Base-by-base conservation (phyloP, 2,329 filamentous ascomycete genomes). In the Colletotrichum horii region DNA sequence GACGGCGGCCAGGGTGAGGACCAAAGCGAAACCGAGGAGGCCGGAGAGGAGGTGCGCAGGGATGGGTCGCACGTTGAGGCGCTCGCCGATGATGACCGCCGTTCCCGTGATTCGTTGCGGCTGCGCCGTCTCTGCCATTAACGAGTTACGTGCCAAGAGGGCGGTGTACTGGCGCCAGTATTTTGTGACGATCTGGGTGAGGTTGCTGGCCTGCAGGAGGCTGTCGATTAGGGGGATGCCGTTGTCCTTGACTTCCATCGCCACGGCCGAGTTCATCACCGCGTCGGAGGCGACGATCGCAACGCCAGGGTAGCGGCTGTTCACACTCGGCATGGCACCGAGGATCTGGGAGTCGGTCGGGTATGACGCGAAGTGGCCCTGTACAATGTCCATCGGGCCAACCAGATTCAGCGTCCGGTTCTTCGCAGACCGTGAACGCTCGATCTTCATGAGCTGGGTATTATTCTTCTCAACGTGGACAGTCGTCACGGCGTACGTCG, bases 161-260 rank as follows among this genome's bases (percentile, higher is more conserved):
- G 83, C 82, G 0, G 83, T 79, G 60, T 83, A 84, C 67, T 85
- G 84, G 16, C 79, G 76, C 67, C 80, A 86, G 60, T 85, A 85
- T 15, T 79, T 79, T 11, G 79, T 75, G 2, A 79, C 78, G 9
- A 86, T 74, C 4, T 71, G 64, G 15, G 78, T 72, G 28, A 86
- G 69, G 4, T 77, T 79, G 7, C 67, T 67, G 0, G 77, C 38
- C 4, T 83, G 78, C 6, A 82, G 66, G 2, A 85, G 77, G 4
- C 76, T 77, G 3, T 78, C 79, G 2, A 82, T 70, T 15, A 78
- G 62, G 1, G 80, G 79, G 1, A 78, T 38, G 1, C 43, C 78
- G 8, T 77, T 75, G 11, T 80, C 77, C 26, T 78, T 79, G 65
- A 76, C 77, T 15, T 79, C 78, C 73, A 83, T 78, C 4, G 80